Evolutionary conservation across 2,329 filamentous ascomycete genomes (phyloP), one percentile per base, ranked within the genome.

Genomic region (Mycogone perniciosa): DNA sequence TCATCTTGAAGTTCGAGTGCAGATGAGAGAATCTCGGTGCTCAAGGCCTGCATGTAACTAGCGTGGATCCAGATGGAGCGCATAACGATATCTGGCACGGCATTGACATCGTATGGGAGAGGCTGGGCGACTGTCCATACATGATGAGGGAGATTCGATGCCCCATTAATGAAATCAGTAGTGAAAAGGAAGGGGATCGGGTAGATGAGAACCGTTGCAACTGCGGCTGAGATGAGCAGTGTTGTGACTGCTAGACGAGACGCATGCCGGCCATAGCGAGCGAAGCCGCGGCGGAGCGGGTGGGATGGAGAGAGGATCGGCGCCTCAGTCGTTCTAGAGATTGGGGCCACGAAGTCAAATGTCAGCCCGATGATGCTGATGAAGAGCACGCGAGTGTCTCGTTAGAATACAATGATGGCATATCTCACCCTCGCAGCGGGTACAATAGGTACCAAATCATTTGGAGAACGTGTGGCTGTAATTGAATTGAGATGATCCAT

Each of bases 61-160:
- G 86, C 86, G 62, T 91, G 86, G 11, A 92, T 77, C 88, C 88
- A 92, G 50, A 89, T 79, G 51, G 88, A 88, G 57, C 86, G 85
- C 81, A 92, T 86, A 50, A 87, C 81, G n/a, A 92, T 82, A 64
- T 92, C 86, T 4, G 84, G 77, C 48, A 74, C 69, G 41, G 74
- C 71, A 29, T 69, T 62, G 4, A 69, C 67, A 48, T 72, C 72
- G 44, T 79, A 77, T 34, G 77, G 69, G 48, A 87, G 72, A 30
- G 84, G 80, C 53, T 82, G 80, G 5, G 85, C 85, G 35, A 84
- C 84, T 29, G 87, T 90, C 88, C 88, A 92, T 58, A 88, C 86
- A 77, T 91, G 85, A 61, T 85, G 83, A 31, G 88, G 87, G 6
- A 90, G 72, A 55, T 83, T 86, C 47, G 85, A 85, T 27, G 84